A percentile compares a stretch with the other conserved stretches of the same genome.
Evolutionary conservation across 2,329 filamentous ascomycete species (phyloP).

Genomic region (Zelopaecilomyces penicillatus): DNA sequence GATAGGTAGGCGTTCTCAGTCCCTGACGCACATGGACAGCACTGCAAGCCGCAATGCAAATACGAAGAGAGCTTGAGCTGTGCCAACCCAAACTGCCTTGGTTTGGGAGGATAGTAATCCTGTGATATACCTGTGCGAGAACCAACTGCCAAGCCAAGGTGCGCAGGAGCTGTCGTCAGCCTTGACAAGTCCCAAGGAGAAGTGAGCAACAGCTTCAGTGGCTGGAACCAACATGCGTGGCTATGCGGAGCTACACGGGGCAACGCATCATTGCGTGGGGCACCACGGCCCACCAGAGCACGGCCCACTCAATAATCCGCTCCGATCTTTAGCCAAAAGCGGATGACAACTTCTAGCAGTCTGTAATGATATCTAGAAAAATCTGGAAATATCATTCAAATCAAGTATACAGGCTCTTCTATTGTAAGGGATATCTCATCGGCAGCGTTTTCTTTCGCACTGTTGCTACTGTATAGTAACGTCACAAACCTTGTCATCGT

Average conservation of each 20-base stretch:
- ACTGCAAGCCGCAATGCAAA: too few relatives aligned
- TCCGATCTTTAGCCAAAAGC: background rate
- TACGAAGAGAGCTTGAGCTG: too few relatives aligned
- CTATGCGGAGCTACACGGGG: background rate
- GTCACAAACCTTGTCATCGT: too few relatives aligned
- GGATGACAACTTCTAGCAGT: background rate
- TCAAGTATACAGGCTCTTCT: background rate
- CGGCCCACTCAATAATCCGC: conserved; percentile 4
- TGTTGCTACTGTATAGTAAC: too few relatives aligned
- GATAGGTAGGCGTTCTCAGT: too few relatives aligned
- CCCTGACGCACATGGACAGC: too few relatives aligned
- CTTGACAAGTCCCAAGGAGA: conserved; percentile 2
- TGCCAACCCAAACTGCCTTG: too few relatives aligned
- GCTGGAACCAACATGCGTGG: conserved; percentile 1
- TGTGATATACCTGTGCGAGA: too few relatives aligned
- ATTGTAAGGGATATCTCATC: too few relatives aligned
- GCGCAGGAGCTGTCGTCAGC: conserved; percentile 9
- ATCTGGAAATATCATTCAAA: background rate
- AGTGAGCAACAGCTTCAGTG: conserved; percentile 4
- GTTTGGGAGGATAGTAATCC: too few relatives aligned
- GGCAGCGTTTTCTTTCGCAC: too few relatives aligned
- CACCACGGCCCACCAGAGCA: background rate
- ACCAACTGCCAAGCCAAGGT: background rate
- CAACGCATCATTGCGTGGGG: conserved; percentile 9
- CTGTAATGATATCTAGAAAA: too few relatives aligned